Evolutionary conservation across 2,329 filamentous ascomycete genomes (phyloP), one percentile per base, ranked within the genome.

Genomic region (Phyllachora maydis): DNA sequence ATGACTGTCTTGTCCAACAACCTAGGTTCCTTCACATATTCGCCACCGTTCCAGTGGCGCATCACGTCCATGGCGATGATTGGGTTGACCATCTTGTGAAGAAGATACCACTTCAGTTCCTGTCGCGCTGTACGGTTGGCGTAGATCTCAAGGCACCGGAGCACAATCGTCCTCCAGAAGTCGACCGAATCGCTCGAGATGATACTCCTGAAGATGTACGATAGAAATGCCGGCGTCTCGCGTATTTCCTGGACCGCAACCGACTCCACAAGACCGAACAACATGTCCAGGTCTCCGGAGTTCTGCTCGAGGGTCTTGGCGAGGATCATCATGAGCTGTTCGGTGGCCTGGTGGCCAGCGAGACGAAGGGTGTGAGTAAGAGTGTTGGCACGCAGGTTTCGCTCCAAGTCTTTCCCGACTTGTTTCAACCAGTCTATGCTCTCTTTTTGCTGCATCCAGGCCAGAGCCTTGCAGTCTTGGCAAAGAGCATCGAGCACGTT

Each of bases 21-120:
- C 27, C 70, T 73, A 9, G 69, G 74, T 3, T 60, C 62, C 18
- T 59, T 56, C 26, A 55, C 56, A n/a, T n/a, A n/a, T 15, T 64
- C 60, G 19, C 54, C 50, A 29, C 53, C 57, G 45, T 67, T 60
- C 60, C 79, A 88, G 28, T 76, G 73, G 13, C 74, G 69, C 65
- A 88, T 85, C 18, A 92, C 73, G 47, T 98, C 88, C 76, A 85
- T 92, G 3, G 85, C 83, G 26, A 99, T 66, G 18, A 95, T 91
- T 0, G 88, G 90, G 38, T 95, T 98, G 33, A 93, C 78, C 16
- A 98, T 63, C 43, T 92, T 72, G 42, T 81, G 81, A 41, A 98
- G 70, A 17, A 90, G 56, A 44, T 92, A 99, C 24, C 82, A 76
- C 47, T 98, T 98, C 21, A 79, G 78, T 52, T 76, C 83, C 46